A percentile compares a stretch with the other conserved stretches of the same genome.
Conservation (phyloP, 306 rosid species). For the Senna siamea region DNA sequence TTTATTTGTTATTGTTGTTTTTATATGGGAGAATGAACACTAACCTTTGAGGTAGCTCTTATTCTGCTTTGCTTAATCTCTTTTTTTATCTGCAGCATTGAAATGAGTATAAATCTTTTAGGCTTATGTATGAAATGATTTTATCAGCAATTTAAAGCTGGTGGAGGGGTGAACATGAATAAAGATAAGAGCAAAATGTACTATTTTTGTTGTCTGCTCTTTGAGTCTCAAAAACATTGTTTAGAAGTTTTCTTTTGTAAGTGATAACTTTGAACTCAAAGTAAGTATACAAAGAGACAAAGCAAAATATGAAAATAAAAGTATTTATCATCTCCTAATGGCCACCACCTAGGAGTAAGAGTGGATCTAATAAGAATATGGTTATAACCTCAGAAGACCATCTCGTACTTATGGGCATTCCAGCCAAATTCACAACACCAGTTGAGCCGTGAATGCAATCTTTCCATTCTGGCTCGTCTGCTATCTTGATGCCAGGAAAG, state of each 20-base stretch:
- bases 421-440: slow-evolving; percentile 95
- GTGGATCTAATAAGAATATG: slow-evolving; percentile 34
- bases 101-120: slow-evolving; percentile 26
- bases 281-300: slow-evolving; percentile 8
- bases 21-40: too few relatives aligned
- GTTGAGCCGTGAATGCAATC: slow-evolving; percentile 76
- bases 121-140: background rate
- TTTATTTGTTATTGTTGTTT: too few relatives aligned
- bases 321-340: slow-evolving; percentile 11
- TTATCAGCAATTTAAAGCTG: slow-evolving; percentile 18
- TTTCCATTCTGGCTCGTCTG: slow-evolving; percentile 87
- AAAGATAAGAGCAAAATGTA: background rate
- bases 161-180: background rate
- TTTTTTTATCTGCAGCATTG: slow-evolving; percentile 72
- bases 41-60: slow-evolving; percentile 89
- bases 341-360: slow-evolving; percentile 4
- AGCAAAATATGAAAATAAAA: slow-evolving; percentile 11
- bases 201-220: background rate
- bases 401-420: slow-evolving; percentile 91
- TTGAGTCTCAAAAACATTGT: slow-evolving; percentile 5
- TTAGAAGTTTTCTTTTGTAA: slow-evolving; percentile 7
- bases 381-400: slow-evolving; percentile 89
- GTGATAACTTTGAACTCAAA: background rate
- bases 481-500: slow-evolving; percentile 83
- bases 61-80: slow-evolving; percentile 95